A percentile compares a stretch with the other conserved stretches of the same genome.
Conservation (phyloP, 129 eudicot genomes). For the Kitagawia praeruptora region DNA sequence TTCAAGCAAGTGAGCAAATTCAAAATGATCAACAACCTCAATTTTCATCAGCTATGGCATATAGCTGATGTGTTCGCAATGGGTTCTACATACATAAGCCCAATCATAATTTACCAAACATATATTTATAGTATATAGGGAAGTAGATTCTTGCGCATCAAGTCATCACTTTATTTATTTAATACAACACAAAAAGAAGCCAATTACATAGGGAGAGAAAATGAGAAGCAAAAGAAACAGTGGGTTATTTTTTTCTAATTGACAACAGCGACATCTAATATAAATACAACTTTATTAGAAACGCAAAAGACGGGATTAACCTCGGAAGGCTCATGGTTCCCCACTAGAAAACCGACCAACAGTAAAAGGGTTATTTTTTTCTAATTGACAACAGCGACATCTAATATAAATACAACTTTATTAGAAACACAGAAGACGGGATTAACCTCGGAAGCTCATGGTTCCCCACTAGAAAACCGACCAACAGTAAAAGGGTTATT, state of each 20-base stretch:
- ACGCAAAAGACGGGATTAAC: not conserved
- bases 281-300: not conserved
- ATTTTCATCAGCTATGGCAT: too few relatives aligned
- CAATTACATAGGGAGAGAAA: not conserved
- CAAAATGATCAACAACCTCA: too few relatives aligned
- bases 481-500: not conserved
- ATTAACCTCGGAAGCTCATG: not conserved
- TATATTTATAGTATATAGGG: too few relatives aligned
- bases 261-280: not conserved
- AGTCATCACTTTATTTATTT: not conserved
- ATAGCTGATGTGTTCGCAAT: too few relatives aligned
- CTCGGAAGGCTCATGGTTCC: not conserved
- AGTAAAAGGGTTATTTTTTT: not conserved
- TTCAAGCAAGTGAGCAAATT: too few relatives aligned
- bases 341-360: not conserved
- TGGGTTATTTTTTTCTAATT: not conserved
- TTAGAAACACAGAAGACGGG: not conserved
- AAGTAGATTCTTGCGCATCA: not conserved
- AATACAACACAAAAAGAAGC: not conserved
- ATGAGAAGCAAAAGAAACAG: not conserved
- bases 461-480: not conserved
- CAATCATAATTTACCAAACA: too few relatives aligned
- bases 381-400: not conserved
- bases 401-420: not conserved
- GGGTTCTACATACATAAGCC: too few relatives aligned